Evolutionary conservation across 2,329 filamentous ascomycete species (phyloP).

Genomic region (Huntiella moniliformis): DNA sequence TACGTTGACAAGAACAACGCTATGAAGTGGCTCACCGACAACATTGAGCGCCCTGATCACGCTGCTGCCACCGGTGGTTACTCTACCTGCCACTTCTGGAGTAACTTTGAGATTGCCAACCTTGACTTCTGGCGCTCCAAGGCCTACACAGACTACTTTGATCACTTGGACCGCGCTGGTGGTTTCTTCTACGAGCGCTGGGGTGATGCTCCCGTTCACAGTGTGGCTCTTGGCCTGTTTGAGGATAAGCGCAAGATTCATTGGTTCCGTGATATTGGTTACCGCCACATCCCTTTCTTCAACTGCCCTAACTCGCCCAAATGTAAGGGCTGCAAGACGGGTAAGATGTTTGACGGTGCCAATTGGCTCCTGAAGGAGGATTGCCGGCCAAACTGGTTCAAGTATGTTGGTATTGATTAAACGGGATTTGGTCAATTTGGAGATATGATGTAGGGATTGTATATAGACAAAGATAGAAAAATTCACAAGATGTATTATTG

Average conservation of each 20-base stretch:
- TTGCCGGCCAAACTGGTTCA: constrained; percentile 93
- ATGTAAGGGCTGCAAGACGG: constrained; percentile 71
- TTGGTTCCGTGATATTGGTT: constrained; percentile 98
- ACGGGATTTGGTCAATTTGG: not conserved
- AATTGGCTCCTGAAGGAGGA: constrained; percentile 75
- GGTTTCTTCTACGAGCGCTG: constrained; percentile 98
- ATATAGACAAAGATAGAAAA: not conserved
- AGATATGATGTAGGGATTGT: not conserved
- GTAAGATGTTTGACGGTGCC: constrained; percentile 77
- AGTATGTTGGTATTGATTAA: constrained; percentile 68
- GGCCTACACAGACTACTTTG: constrained; percentile 86
- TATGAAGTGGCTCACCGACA: constrained; percentile 72
- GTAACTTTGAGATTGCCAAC: constrained; percentile 92
- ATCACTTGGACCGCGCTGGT: constrained; percentile 80
- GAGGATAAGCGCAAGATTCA: constrained; percentile 82
- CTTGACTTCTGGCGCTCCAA: constrained; percentile 83
- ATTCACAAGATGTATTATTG: not conserved
- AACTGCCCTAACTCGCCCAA: constrained; percentile 96
- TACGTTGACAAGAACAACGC: constrained; percentile 73
- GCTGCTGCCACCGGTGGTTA: constrained; percentile 73
- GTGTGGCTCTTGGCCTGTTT: constrained; percentile 78
- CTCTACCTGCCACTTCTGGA: constrained; percentile 98
- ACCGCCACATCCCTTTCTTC: constrained; percentile 96
- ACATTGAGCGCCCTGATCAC: constrained; percentile 55
- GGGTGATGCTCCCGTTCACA: constrained; percentile 95